Evolutionary conservation across 805 yeast genomes (phyloP).

Genomic region (Cyberlindnera misumaiensis): DNA sequence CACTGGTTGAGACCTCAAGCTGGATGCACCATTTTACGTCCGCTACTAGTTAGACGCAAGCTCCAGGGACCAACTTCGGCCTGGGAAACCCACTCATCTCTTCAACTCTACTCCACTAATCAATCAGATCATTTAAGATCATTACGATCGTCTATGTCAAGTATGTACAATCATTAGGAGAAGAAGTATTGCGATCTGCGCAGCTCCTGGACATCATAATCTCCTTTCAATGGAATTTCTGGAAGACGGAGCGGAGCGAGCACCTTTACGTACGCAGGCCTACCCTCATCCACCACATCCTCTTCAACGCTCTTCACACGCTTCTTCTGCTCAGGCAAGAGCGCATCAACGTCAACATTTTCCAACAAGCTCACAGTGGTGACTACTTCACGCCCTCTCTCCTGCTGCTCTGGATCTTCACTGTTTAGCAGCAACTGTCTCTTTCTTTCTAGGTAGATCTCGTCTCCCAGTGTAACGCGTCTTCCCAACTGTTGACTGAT

Average conservation of each 20-base stretch:
- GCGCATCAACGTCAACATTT: slow-evolving; percentile 11
- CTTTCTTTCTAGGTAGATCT: slow-evolving; percentile 60
- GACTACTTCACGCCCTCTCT: slow-evolving; percentile 46
- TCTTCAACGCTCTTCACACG: slow-evolving; percentile 1
- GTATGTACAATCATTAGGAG: slow-evolving; percentile 7
- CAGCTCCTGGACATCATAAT: slow-evolving; percentile 70
- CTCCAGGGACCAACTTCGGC: too few species aligned
- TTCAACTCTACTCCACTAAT: too few species aligned
- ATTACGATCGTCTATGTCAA: neutral
- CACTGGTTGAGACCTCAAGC: too few species aligned
- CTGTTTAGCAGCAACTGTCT: slow-evolving; percentile 52
- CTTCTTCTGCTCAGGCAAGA: slow-evolving; percentile 6
- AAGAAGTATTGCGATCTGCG: slow-evolving; percentile 79
- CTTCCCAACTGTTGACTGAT: slow-evolving; percentile 45
- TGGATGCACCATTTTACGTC: too few species aligned
- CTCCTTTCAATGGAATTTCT: slow-evolving; percentile 70
- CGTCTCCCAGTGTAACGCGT: slow-evolving; percentile 58
- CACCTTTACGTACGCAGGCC: slow-evolving; percentile 25
- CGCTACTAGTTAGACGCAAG: too few species aligned
- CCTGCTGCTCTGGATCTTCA: slow-evolving; percentile 39
- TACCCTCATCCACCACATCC: slow-evolving; percentile 14
- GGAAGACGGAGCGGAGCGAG: slow-evolving; percentile 69
- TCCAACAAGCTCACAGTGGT: slow-evolving; percentile 62
- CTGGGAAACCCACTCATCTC: too few species aligned
- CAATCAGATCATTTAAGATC: too few species aligned